Percentiles rank a stretch among this genome's conserved stretches.
phyloP scores from a whole-genome alignment of 345 rosid genomes.

The Rubroshorea leprosula region DNA sequence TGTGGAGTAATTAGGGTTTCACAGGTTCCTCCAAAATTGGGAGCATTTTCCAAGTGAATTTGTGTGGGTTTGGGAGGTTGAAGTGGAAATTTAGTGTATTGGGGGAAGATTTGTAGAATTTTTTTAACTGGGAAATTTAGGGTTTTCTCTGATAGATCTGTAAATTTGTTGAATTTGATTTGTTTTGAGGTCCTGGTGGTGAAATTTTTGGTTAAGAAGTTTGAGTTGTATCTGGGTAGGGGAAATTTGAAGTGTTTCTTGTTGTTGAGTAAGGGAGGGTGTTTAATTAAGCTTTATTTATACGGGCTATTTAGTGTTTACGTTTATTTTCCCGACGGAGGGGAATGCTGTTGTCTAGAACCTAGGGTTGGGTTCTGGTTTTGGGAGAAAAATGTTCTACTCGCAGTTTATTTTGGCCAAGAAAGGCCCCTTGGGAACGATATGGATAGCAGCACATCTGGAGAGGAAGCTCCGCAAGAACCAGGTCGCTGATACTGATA shows the following conservation, averaged over 20 bases:
- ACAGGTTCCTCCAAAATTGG: conserved; percentile 5
- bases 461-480: conserved; percentile 99
- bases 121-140: not conserved
- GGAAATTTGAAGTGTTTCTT: not conserved
- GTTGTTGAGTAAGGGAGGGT: conserved; percentile 8
- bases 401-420: conserved; percentile 99
- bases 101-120: not conserved
- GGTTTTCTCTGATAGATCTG: conserved; percentile 12
- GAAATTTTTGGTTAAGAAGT: not conserved
- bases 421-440: conserved; percentile 99
- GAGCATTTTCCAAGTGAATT: conserved; percentile 3
- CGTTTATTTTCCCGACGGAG: conserved; percentile 17
- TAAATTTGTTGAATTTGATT: conserved; percentile 7
- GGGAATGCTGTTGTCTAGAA: conserved; percentile 23
- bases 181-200: not conserved
- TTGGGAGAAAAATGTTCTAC: conserved; percentile 67
- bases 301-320: conserved; percentile 1
- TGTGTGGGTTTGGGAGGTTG: not conserved
- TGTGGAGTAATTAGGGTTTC: conserved; percentile 21
- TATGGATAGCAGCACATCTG: conserved; percentile 99
- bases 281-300: not conserved
- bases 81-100: conserved; percentile 12
- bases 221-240: not conserved
- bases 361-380: conserved; percentile 22
- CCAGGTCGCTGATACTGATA: conserved; percentile 99